Evolutionary conservation across 495 filamentous ascomycete species (phyloP).

Genomic region (Podospora pseudopauciseta): DNA sequence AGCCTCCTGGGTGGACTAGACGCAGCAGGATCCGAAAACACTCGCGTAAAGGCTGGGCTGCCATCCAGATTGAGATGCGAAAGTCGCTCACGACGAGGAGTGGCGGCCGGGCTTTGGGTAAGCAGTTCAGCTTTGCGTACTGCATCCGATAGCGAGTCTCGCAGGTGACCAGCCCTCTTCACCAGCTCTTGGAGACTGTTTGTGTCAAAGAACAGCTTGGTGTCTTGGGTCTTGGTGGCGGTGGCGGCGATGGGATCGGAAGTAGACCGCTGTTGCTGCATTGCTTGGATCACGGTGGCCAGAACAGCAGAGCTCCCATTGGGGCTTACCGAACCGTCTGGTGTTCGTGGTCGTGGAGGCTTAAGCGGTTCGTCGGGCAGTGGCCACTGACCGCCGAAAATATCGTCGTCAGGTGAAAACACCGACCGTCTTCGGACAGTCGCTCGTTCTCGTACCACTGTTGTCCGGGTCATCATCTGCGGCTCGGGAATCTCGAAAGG

Average conservation of each 20-base stretch:
- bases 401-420: slow-evolving; percentile 60
- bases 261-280: slow-evolving; percentile 61
- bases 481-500: slow-evolving; percentile 36
- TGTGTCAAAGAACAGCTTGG: slow-evolving; percentile 89
- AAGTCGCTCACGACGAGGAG: slow-evolving; percentile 40
- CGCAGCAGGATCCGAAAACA: slow-evolving; percentile 55
- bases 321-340: slow-evolving; percentile 30
- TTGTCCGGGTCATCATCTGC: slow-evolving; percentile 41
- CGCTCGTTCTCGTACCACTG: slow-evolving; percentile 42
- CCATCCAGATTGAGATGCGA: slow-evolving; percentile 39
- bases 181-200: slow-evolving; percentile 84
- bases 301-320: slow-evolving; percentile 59
- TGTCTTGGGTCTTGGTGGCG: slow-evolving; percentile 46
- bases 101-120: slow-evolving; percentile 56
- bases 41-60: slow-evolving; percentile 59
- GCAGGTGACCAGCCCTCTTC: slow-evolving; percentile 73
- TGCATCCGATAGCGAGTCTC: slow-evolving; percentile 66
- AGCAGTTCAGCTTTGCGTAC: slow-evolving; percentile 76
- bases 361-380: slow-evolving; percentile 29
- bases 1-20: slow-evolving; percentile 45
- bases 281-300: slow-evolving; percentile 69
- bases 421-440: slow-evolving; percentile 50
- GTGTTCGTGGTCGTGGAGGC: slow-evolving; percentile 37
- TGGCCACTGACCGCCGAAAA: slow-evolving; percentile 55
- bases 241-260: slow-evolving; percentile 43